phyloP scores from a whole-genome alignment of 2,329 filamentous ascomycete genomes.

The Massarina eburnea region DNA sequence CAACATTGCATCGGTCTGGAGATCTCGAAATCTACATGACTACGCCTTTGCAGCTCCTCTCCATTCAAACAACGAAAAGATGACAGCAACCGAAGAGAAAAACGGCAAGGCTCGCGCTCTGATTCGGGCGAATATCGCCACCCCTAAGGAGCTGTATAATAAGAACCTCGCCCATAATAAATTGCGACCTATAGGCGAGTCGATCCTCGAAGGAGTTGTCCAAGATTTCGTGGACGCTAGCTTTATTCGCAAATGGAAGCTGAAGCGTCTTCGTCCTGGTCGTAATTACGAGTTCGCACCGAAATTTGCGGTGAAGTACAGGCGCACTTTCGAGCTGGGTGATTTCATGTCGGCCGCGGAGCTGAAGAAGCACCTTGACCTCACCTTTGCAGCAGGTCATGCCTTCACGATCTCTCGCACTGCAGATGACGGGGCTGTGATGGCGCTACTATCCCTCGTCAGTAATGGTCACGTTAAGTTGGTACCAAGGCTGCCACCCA shows the following conservation, averaged over 20 bases:
- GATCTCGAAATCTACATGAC: constrained; percentile 28
- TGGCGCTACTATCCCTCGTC: constrained; percentile 68
- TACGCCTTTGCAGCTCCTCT: constrained; percentile 28
- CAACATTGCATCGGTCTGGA: constrained; percentile 22
- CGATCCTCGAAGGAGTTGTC: constrained; percentile 50
- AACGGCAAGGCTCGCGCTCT: constrained; percentile 45
- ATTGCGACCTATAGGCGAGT: constrained; percentile 36
- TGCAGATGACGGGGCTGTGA: constrained; percentile 65
- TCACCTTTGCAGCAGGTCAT: constrained; percentile 47
- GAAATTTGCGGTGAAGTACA: constrained; percentile 58
- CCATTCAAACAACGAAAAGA: constrained; percentile 10
- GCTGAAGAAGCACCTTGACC: constrained; percentile 64
- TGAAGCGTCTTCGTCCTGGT: constrained; percentile 57
- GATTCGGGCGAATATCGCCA: constrained; percentile 50
- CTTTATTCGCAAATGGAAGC: constrained; percentile 63
- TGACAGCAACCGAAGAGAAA: constrained; percentile 9
- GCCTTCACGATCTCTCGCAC: constrained; percentile 55
- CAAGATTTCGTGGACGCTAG: constrained; percentile 56
- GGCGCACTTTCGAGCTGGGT: constrained; percentile 52
- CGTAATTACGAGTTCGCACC: constrained; percentile 66
- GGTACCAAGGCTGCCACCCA: constrained; percentile 58
- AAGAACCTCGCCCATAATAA: constrained; percentile 44
- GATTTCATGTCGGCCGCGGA: constrained; percentile 55
- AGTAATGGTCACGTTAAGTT: constrained; percentile 60
- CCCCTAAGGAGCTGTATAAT: constrained; percentile 45